Evolutionary conservation across 257 asterid genomes (phyloP).

Genomic region (Capsicum rhomboideum): DNA sequence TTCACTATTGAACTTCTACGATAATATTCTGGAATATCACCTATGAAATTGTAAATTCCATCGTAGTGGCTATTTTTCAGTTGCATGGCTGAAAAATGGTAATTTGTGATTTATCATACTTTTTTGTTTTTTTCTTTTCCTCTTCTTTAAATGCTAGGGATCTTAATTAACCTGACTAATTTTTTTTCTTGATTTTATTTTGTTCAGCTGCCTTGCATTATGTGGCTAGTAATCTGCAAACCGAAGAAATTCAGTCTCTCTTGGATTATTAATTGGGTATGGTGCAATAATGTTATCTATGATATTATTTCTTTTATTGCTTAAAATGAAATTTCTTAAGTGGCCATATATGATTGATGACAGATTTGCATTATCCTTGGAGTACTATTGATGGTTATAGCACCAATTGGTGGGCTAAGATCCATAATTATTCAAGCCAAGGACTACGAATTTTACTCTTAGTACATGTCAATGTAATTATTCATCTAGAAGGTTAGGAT

Average conservation of each 20-base stretch:
- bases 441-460: slow-evolving; percentile 9
- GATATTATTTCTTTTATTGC: background rate
- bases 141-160: too few relatives aligned
- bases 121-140: too few relatives aligned
- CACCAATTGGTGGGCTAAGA: slow-evolving; percentile 29
- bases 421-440: slow-evolving; percentile 6
- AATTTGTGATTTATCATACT: too few relatives aligned
- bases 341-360: background rate
- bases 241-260: slow-evolving; percentile 34
- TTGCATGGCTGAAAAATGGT: background rate
- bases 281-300: background rate
- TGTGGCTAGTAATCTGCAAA: slow-evolving; percentile 37
- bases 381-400: slow-evolving; percentile 19
- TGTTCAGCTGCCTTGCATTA: slow-evolving; percentile 59
- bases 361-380: slow-evolving; percentile 26
- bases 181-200: background rate
- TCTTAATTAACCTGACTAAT: background rate
- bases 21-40: too few relatives aligned
- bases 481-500: too few relatives aligned
- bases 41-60: too few relatives aligned
- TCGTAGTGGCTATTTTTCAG: too few relatives aligned
- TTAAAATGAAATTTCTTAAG: background rate
- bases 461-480: too few relatives aligned
- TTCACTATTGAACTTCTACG: too few relatives aligned
- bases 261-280: slow-evolving; percentile 48